Percentiles rank a stretch among this genome's conserved stretches.
phyloP scores from a whole-genome alignment of 345 rosid species.

The Arabis alpina region DNA sequence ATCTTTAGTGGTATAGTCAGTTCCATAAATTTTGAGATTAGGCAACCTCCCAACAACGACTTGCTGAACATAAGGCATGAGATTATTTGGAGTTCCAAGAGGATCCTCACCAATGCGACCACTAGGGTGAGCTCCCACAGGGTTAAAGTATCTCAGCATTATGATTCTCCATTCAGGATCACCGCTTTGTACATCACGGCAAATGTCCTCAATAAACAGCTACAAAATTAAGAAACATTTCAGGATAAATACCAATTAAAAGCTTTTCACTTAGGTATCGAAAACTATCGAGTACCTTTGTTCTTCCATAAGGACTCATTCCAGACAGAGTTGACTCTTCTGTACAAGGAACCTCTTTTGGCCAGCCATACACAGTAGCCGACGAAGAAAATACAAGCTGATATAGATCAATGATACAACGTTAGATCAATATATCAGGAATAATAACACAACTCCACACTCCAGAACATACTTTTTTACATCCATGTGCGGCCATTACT shows the following conservation, averaged over 20 bases:
- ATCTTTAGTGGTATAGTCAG: constrained; percentile 84
- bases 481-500: constrained; percentile 84
- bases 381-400: constrained; percentile 99
- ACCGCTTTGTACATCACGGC: constrained; percentile 69
- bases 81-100: constrained; percentile 92
- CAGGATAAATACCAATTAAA: not conserved
- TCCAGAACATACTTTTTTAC: constrained; percentile 72
- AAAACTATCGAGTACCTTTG: constrained; percentile 61
- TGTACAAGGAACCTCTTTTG: constrained; percentile 93
- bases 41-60: constrained; percentile 93
- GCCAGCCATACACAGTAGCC: constrained; percentile 99
- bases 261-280: not conserved
- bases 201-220: constrained; percentile 95
- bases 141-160: constrained; percentile 94
- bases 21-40: constrained; percentile 79
- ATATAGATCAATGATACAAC: constrained; percentile 32
- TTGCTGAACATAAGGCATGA: constrained; percentile 99
- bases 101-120: constrained; percentile 98
- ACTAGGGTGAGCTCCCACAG: constrained; percentile 97
- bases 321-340: constrained; percentile 81
- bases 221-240: constrained; percentile 39
- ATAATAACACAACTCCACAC: constrained; percentile 13
- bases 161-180: constrained; percentile 91
- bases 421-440: constrained; percentile 1
- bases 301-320: constrained; percentile 86